Evolutionary conservation across 2,329 filamentous ascomycete species (phyloP), one percentile per base, ranked within the genome.

Genomic region (Claviceps digitariae): DNA sequence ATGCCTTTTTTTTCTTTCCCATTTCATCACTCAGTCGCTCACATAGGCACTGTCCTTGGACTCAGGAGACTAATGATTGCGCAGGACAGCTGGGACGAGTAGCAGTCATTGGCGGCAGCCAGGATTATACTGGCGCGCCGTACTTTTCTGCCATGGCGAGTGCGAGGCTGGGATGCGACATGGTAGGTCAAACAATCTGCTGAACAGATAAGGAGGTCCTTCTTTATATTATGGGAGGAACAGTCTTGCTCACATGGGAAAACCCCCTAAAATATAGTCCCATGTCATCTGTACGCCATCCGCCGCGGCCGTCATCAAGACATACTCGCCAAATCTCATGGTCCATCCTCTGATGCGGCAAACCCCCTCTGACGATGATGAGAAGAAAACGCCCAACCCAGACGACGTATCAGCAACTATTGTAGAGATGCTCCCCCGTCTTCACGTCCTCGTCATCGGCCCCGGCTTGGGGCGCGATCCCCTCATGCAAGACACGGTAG

Each of bases 71-170:
- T 52, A 21, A 55, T 25, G 17, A 4, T n/a, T 3, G 25, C 15
- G 29, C 61, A 95, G 91, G 93, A 55, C 91, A 97, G 70, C 77
- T 95, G 59, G 93, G 93, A 5, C 82, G 93, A 53, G 83, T 98
- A 52, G 93, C 83, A 51, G 93, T 98, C 55, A 93, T 98, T 59
- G 93, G 93, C 51, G 93, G 93, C 43, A 95, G 89, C 64, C 84
- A 91, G 66, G 91, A 97, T 70, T 98, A 97, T 67, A 96, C 93
- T 1, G 93, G 93, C 40, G 93, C 93, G 55, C 93, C 93, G 13
- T 98, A 95, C 72, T 98, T 98, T 72, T 96, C 91, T 21, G 90
- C 91, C 58, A 96, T 96, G 83, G 93, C 93, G 13, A 95, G 89
- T 59, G 93, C 93, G 48, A 82, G 86, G 63, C 72, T 97, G 54